Percentiles rank a stretch among this genome's conserved stretches.
Conservation (phyloP, 1,139 yeast species). For the Spathaspora jeffriesii region DNA sequence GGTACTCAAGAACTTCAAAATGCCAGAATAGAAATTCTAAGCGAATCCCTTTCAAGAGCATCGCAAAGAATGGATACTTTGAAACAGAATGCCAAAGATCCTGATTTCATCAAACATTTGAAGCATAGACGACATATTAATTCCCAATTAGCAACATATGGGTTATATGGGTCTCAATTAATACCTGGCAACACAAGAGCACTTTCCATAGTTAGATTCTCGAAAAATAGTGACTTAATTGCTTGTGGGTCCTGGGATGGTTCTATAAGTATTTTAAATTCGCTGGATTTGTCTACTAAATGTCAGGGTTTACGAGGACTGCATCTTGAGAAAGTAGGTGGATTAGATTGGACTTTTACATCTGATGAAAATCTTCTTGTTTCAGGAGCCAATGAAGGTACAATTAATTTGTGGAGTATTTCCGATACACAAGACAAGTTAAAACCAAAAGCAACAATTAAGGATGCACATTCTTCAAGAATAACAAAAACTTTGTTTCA, state of each 20-base stretch:
- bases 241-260: conserved; percentile 93
- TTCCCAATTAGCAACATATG: conserved; percentile 33
- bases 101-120: conserved; percentile 29
- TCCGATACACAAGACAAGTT: conserved; percentile 9
- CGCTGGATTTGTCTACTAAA: conserved; percentile 32
- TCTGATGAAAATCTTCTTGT: conserved; percentile 22
- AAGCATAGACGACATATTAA: conserved; percentile 49
- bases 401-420: conserved; percentile 47
- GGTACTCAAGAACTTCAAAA: conserved; percentile 61
- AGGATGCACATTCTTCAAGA: conserved; percentile 50
- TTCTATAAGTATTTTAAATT: conserved; percentile 39
- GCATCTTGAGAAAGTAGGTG: conserved; percentile 66
- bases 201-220: conserved; percentile 57
- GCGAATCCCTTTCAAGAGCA: conserved; percentile 50
- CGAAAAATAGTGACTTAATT: conserved; percentile 32
- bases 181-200: conserved; percentile 63
- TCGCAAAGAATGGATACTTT: conserved; percentile 36
- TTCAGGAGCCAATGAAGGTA: conserved; percentile 71
- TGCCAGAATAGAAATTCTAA: conserved; percentile 54
- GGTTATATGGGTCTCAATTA: conserved; percentile 68
- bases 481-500: conserved; percentile 68
- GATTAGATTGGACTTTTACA: conserved; percentile 59
- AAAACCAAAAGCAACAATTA: conserved; percentile 20
- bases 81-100: conserved; percentile 16
- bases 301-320: conserved; percentile 27